Percentiles rank a stretch among this genome's conserved stretches.
These are phyloP conservation scores for Angomonas ambiguus DNA, from an alignment of 208 protist genomes.

Conservation along the genomic window DNA sequence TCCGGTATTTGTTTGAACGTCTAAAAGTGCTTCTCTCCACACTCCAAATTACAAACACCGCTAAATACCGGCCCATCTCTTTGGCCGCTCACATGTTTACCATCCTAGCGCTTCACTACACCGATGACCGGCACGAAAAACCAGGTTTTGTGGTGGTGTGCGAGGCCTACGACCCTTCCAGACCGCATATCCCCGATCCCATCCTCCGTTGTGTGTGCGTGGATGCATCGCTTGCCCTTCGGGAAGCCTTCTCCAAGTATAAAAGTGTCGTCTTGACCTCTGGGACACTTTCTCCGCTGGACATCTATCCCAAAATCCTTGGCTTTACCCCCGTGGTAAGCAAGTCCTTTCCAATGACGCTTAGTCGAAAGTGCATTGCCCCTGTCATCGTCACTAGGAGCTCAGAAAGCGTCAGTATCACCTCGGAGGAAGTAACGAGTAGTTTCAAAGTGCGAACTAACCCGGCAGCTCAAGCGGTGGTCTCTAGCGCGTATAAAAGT, in stretches of 20 bases:
- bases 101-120: slow-evolving; percentile 91
- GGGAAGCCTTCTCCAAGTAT: slow-evolving; percentile 94
- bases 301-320: slow-evolving; percentile 99
- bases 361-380: slow-evolving; percentile 94
- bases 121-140: slow-evolving; percentile 87
- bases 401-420: slow-evolving; percentile 86
- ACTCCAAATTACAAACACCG: slow-evolving; percentile 93
- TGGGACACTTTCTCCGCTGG: slow-evolving; percentile 97
- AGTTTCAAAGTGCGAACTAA: slow-evolving; percentile 87
- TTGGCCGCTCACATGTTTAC: slow-evolving; percentile 96
- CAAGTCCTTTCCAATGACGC: slow-evolving; percentile 94
- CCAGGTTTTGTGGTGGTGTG: slow-evolving; percentile 93
- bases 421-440: slow-evolving; percentile 83
- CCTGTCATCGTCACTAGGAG: slow-evolving; percentile 92
- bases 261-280: slow-evolving; percentile 96
- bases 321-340: slow-evolving; percentile 93
- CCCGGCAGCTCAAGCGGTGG: slow-evolving; percentile 75
- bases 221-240: slow-evolving; percentile 97
- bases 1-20: slow-evolving; percentile 83
- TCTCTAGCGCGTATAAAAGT: slow-evolving; percentile 95
- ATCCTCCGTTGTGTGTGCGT: slow-evolving; percentile 92
- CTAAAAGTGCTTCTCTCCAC: slow-evolving; percentile 95
- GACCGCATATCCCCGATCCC: slow-evolving; percentile 82
- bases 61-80: slow-evolving; percentile 88
- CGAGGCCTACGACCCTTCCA: slow-evolving; percentile 93